Evolutionary conservation across 169 alveolate species (phyloP), one percentile per base, ranked within the genome.

Genomic region (Eimeria praecox): DNA sequence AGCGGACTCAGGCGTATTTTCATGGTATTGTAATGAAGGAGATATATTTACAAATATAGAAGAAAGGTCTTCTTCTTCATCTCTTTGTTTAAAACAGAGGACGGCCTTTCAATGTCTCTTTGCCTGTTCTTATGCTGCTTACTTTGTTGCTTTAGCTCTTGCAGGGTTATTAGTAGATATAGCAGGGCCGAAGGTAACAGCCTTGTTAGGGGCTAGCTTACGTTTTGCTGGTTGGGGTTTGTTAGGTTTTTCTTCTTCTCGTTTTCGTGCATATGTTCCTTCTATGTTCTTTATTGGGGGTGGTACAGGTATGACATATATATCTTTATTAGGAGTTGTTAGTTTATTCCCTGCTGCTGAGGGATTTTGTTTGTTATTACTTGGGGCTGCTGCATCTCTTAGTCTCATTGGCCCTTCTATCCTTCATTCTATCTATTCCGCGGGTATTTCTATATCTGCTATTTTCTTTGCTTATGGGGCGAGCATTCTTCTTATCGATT

Each of bases 141-240:
- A 82, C 46, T 95, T 94, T 59, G 82, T 80, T 82, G 94, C 93
- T 96, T 86, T 96, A 16, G 97, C 97, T 49, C 69, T 95, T 83
- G 95, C 97, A 8, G 97, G 97, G 35, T 75, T 86, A 0, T 92
- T 95, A 59, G 82, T 95, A 56, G 97, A 96, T 75, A 62, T 91
- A 78, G 91, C 92, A 40, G 97, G 97, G 1, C 97, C 97, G 20
- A 83, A 86, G 88, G 54, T 93, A 46, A 95, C 97, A 9, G 97
- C 96, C 1, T 42, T 96, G 71, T 71, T 96, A 54, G 97, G 97
- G 44, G 97, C 95, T 62, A 22, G 52, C 33, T 80, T 93, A 77
- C 90, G 94, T 78, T 56, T 96, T 59, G 88, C 89, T 42, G 95
- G 96, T 16, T 96, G 97, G 97, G 20, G 85, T 64, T 62, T 96